Evolutionary conservation across 1,139 yeast species (phyloP).

Genomic region (Sugiyamaella xylanicola): DNA sequence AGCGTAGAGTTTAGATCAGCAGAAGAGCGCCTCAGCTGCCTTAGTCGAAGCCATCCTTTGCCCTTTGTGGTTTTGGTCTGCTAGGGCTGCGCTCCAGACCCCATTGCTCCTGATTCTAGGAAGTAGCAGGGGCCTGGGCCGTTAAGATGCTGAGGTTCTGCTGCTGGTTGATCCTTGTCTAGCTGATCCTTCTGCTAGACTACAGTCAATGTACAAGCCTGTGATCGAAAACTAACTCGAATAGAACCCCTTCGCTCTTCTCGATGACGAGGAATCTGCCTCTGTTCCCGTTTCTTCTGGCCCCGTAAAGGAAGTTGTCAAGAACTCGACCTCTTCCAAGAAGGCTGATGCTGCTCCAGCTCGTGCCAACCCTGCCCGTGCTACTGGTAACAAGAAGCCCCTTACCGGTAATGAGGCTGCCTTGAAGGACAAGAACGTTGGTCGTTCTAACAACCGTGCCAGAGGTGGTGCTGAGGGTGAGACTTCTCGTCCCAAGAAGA

Average conservation of each 20-base stretch:
- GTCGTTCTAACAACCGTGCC: constrained; percentile 64
- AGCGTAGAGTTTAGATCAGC: too few species aligned
- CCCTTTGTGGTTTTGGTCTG: too few species aligned
- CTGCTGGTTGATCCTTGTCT: too few species aligned
- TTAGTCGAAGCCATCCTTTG: too few species aligned
- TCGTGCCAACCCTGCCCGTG: constrained; percentile 56
- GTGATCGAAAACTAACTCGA: constrained; percentile 10
- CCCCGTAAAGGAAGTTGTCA: constrained; percentile 75
- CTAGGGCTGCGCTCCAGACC: too few species aligned
- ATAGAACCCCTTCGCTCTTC: constrained; percentile 39
- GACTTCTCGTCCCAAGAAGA: constrained; percentile 58
- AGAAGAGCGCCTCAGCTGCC: too few species aligned
- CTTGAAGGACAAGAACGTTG: constrained; percentile 67
- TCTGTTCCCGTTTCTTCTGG: constrained; percentile 37
- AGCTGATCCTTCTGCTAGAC: too few species aligned
- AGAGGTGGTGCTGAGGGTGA: constrained; percentile 44
- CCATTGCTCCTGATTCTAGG: too few species aligned
- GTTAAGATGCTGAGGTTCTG: too few species aligned
- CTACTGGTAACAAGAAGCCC: constrained; percentile 47
- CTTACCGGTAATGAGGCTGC: constrained; percentile 88
- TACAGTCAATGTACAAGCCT: too few species aligned
- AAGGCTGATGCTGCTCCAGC: constrained; percentile 85
- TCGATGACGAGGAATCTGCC: constrained; percentile 62
- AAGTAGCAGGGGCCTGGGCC: too few species aligned
- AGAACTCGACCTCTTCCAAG: constrained; percentile 81